Evolutionary conservation across 345 rosid species (phyloP), one percentile per base, ranked within the genome.

Genomic region (Litchi chinensis): DNA sequence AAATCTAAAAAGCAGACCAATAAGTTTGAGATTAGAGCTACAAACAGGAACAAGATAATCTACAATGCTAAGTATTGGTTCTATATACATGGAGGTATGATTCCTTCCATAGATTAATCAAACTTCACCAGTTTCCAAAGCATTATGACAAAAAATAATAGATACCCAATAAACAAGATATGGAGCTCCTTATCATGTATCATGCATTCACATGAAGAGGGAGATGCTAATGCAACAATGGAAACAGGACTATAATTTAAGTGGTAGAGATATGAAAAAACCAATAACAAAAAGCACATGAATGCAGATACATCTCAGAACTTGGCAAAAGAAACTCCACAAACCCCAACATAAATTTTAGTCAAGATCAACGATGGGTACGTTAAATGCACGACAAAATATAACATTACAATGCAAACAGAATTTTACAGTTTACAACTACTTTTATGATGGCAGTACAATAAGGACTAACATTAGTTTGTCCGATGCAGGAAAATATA

Each of bases 241-340:
- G 26, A 68, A 41, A 32, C 10, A 11, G 52, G 66, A 40, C n/a
- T 59, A 57, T 73, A 50, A 8, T 40, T 39, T 59, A 39, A 57
- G 59, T 59, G 9, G n/a, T 13, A 73, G 54, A 39, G 52, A 74
- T 73, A 21, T 39, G 28, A 32, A 62, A 41, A 40, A 60, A 43
- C 16, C 41, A 13, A 13, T 5, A 8, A 7, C 2, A 8, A 43
- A 22, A 15, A 21, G 62, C n/a, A 28, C 15, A 37, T 9, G 12
- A 59, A 40, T 19, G 54, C 46, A 68, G 22, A 9, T 15, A 68
- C 21, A 40, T 40, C 37, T n/a, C 64, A 19, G 26, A 74, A 9
- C 73, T 8, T 44, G 9, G 59, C 59, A 62, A 74, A 64, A 60
- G 22, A 63, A 75, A 40, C 44, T 64, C 40, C 44, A 60, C 19